phyloP scores from a whole-genome alignment of 441 rosid species.

The Adansonia madagascariensis region DNA sequence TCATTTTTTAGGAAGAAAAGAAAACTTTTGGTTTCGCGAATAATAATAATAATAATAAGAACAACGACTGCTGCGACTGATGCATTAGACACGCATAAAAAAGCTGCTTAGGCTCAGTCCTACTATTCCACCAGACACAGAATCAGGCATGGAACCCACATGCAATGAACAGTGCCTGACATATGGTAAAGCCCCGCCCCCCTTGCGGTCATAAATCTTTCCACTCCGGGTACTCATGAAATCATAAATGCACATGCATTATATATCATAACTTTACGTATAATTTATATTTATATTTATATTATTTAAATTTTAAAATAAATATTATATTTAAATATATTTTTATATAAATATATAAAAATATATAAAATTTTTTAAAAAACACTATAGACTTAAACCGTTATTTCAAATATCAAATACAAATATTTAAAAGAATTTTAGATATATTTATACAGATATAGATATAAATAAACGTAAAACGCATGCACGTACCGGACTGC shows the following conservation, averaged over 20 bases:
- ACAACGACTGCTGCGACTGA: too few species aligned
- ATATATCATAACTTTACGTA: background rate
- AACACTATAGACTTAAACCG: background rate
- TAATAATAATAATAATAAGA: too few species aligned
- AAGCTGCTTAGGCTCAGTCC: background rate
- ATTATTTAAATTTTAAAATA: too few species aligned
- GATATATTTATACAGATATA: background rate
- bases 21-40: background rate
- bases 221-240: conserved; percentile 3
- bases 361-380: too few species aligned
- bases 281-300: too few species aligned
- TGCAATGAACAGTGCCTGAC: conserved; percentile 29
- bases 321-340: background rate
- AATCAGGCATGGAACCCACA: conserved; percentile 29
- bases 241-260: background rate
- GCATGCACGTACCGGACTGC: conserved; percentile 41
- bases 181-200: conserved; percentile 31
- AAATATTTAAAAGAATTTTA: too few species aligned
- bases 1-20: background rate
- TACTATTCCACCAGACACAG: background rate
- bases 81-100: background rate
- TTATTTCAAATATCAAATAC: too few species aligned
- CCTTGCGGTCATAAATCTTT: conserved; percentile 17
- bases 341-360: too few species aligned
- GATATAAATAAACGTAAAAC: background rate